phyloP scores from a whole-genome alignment of 2,329 filamentous ascomycete genomes.

The Fonsecaea multimorphosa region DNA sequence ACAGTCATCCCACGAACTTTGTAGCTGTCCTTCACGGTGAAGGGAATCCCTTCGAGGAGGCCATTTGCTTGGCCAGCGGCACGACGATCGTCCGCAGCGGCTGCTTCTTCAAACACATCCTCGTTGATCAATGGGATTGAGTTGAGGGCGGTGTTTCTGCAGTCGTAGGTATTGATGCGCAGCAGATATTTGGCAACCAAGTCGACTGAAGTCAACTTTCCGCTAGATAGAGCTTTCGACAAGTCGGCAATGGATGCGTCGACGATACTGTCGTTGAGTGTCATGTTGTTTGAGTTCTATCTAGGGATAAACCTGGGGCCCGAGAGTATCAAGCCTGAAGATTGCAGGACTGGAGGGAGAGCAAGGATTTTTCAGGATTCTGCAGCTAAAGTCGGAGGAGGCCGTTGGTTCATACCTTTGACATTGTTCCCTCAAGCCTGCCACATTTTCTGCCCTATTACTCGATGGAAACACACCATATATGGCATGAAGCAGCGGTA shows the following conservation, averaged over 20 bases:
- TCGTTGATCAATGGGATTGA: constrained; percentile 58
- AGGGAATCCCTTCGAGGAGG: constrained; percentile 63
- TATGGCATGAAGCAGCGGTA: not conserved
- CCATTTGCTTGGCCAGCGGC: constrained; percentile 46
- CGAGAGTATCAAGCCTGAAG: not conserved
- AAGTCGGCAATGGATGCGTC: constrained; percentile 57
- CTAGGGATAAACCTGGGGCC: not conserved
- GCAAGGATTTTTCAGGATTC: not conserved
- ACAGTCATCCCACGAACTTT: constrained; percentile 61
- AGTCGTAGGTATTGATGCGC: constrained; percentile 57
- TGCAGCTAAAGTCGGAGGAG: not conserved
- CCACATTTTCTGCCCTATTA: not conserved
- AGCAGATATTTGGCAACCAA: constrained; percentile 55
- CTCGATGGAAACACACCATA: not conserved
- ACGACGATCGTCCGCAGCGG: constrained; percentile 55
- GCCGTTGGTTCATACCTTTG: not conserved
- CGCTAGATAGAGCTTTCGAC: constrained; percentile 49
- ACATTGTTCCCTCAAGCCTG: not conserved
- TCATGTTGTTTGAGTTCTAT: not conserved
- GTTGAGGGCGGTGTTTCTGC: constrained; percentile 51
- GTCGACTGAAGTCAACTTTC: constrained; percentile 53
- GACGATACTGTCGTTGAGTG: constrained; percentile 44
- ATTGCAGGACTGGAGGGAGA: not conserved
- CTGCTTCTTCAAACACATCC: constrained; percentile 55
- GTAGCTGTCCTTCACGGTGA: constrained; percentile 64